phyloP scores from a whole-genome alignment of 1,284 basidiomycete genomes.

The Malassezia sympodialis region DNA sequence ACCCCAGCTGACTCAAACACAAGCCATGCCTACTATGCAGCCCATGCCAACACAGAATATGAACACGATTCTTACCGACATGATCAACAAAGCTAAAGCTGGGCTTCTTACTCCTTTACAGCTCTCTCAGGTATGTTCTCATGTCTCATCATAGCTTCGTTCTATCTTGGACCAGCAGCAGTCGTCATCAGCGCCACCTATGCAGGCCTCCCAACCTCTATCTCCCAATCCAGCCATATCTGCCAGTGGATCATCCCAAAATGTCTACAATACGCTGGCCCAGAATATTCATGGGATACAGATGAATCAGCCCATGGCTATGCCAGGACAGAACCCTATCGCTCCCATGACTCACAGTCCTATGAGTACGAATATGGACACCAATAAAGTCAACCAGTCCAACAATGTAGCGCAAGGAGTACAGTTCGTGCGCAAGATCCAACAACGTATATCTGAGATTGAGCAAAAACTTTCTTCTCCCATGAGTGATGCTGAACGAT shows the following conservation, averaged over 20 bases:
- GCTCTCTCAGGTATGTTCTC: slow-evolving; percentile 19
- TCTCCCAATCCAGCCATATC: not conserved
- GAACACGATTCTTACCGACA: slow-evolving; percentile 2
- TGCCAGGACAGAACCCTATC: not conserved
- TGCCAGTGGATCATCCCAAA: not conserved
- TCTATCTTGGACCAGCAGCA: slow-evolving; percentile 23
- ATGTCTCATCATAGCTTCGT: slow-evolving; percentile 11
- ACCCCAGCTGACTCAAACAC: not conserved
- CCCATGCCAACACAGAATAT: not conserved
- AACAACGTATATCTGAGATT: slow-evolving; percentile 30
- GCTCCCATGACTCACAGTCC: not conserved
- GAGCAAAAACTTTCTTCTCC: slow-evolving; percentile 28
- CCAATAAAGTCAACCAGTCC: slow-evolving; percentile 4
- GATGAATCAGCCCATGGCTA: not conserved
- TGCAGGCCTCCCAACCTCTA: not conserved
- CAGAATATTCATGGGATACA: slow-evolving; percentile 7
- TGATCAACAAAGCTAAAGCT: slow-evolving; percentile 19
- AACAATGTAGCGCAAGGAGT: slow-evolving; percentile 19
- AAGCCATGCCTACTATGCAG: not conserved
- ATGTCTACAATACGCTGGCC: not conserved
- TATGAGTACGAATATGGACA: not conserved
- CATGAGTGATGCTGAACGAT: slow-evolving; percentile 25
- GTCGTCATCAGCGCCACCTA: slow-evolving; percentile 3
- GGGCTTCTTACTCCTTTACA: slow-evolving; percentile 28
- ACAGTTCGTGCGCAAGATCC: slow-evolving; percentile 30